phyloP scores from a whole-genome alignment of 2,329 filamentous ascomycete genomes.

The Myrmaecium sp. region DNA sequence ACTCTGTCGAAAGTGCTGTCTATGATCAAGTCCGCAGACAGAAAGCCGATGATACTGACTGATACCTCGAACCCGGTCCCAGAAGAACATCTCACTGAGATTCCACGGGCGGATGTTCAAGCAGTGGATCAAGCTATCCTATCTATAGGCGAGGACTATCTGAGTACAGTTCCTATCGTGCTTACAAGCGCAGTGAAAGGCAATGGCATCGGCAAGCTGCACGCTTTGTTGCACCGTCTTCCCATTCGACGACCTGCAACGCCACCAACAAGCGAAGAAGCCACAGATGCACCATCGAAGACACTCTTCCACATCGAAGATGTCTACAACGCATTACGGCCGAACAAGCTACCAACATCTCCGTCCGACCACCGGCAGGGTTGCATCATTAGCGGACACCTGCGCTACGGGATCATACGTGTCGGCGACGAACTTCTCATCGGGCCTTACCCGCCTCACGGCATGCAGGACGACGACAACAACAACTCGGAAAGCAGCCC shows the following conservation, averaged over 20 bases:
- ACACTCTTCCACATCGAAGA: constrained; percentile 83
- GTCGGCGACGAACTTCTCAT: constrained; percentile 64
- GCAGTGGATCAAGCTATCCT: constrained; percentile 36
- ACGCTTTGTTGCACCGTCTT: constrained; percentile 62
- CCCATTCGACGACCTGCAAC: constrained; percentile 36
- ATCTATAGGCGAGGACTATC: constrained; percentile 33
- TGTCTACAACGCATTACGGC: constrained; percentile 45
- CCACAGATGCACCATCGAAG: constrained; percentile 29
- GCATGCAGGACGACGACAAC: constrained; percentile 15
- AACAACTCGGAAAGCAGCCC: constrained; percentile 17
- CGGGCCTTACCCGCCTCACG: constrained; percentile 44
- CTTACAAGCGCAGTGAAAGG: constrained; percentile 79
- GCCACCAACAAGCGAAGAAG: too few relatives aligned
- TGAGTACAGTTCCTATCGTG: constrained; percentile 57
- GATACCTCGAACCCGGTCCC: constrained; percentile 11
- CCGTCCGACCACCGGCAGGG: constrained; percentile 7
- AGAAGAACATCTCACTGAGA: constrained; percentile 35
- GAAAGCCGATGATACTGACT: constrained; percentile 53
- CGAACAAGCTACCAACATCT: constrained; percentile 6
- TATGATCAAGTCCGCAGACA: constrained; percentile 56
- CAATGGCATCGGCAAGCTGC: constrained; percentile 61
- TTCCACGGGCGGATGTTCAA: too few relatives aligned
- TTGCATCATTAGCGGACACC: constrained; percentile 66
- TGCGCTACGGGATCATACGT: constrained; percentile 61
- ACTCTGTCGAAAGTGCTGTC: constrained; percentile 61